A percentile compares a stretch with the other conserved stretches of the same genome.
phyloP scores from a whole-genome alignment of 805 yeast species.

The Yamadazyma paraphyllophila region DNA sequence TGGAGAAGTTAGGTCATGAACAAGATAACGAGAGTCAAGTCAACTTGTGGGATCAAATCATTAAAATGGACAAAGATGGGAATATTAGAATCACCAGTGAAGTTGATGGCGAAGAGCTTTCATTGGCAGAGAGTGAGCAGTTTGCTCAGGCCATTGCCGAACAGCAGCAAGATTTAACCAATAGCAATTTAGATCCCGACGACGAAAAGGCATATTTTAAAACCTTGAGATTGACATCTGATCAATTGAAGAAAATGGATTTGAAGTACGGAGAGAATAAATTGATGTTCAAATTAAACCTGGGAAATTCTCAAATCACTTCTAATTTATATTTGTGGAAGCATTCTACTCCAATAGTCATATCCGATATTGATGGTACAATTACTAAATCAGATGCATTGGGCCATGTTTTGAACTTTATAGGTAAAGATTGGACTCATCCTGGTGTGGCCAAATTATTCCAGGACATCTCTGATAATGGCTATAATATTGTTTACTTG shows the following conservation, averaged over 20 bases:
- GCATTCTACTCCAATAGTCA: conserved; percentile 81
- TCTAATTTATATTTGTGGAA: conserved; percentile 84
- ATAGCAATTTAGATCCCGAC: conserved; percentile 12
- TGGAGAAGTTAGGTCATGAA: conserved; percentile 29
- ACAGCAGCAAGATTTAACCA: conserved; percentile 16
- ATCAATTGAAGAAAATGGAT: conserved; percentile 73
- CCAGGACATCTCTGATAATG: conserved; percentile 81
- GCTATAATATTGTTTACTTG: conserved; percentile 88
- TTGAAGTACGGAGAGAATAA: conserved; percentile 79
- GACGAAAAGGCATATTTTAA: conserved; percentile 59
- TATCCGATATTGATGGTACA: conserved; percentile 97
- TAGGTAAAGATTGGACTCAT: conserved; percentile 98
- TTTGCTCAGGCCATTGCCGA: conserved; percentile 19
- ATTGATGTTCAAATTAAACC: conserved; percentile 73
- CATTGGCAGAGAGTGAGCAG: conserved; percentile 11
- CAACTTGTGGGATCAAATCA: conserved; percentile 35
- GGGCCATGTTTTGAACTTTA: conserved; percentile 90
- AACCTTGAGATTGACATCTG: conserved; percentile 87
- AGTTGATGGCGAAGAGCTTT: conserved; percentile 30
- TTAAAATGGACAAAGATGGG: conserved; percentile 61
- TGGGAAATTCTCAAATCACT: conserved; percentile 73
- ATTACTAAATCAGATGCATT: conserved; percentile 96
- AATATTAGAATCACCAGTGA: conserved; percentile 53
- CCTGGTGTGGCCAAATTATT: conserved; percentile 90
- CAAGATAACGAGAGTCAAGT: conserved; percentile 15